Conservation (phyloP, 192 early-diverging fungal genomes). For the Entomortierella beljakovae region DNA sequence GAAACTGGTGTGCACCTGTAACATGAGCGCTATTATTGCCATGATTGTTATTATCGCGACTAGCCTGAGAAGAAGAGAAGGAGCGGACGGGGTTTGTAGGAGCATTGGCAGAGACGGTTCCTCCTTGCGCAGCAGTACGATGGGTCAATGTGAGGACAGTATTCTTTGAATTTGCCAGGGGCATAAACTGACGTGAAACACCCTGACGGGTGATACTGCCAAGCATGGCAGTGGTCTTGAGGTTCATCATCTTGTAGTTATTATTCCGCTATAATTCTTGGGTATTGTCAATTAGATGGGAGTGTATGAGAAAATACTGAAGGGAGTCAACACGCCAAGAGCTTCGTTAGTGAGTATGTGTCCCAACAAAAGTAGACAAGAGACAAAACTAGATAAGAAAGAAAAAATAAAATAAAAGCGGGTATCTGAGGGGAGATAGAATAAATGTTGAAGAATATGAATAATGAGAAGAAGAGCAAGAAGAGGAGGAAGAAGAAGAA, state of each 20-base stretch:
- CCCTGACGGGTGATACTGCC: constrained; percentile 51
- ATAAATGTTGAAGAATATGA: not conserved
- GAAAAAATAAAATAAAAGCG: not conserved
- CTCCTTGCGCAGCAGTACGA: constrained; percentile 33
- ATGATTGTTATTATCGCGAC: constrained; percentile 32
- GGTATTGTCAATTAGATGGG: too few species aligned
- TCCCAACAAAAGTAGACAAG: constrained; percentile 2
- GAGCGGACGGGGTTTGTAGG: constrained; percentile 43
- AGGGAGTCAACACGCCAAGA: not conserved
- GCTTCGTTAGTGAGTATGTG: not conserved
- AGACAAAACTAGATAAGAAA: not conserved
- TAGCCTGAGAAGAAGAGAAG: constrained; percentile 46
- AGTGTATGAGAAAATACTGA: too few species aligned
- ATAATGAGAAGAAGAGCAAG: not conserved
- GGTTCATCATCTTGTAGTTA: constrained; percentile 35
- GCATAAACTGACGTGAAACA: constrained; percentile 48
- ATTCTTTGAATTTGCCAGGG: constrained; percentile 47
- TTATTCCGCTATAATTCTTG: too few species aligned
- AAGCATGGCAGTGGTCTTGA: constrained; percentile 39
- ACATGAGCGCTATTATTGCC: not conserved
- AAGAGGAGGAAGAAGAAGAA: constrained; percentile 1
- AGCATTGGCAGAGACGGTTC: constrained; percentile 27
- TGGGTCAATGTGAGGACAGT: constrained; percentile 50
- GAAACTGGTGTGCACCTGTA: constrained; percentile 33
- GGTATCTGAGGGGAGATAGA: too few species aligned